Evolutionary conservation across 768 basidiomycete species (phyloP).

Genomic region (Clitopilus passeckerianus): DNA sequence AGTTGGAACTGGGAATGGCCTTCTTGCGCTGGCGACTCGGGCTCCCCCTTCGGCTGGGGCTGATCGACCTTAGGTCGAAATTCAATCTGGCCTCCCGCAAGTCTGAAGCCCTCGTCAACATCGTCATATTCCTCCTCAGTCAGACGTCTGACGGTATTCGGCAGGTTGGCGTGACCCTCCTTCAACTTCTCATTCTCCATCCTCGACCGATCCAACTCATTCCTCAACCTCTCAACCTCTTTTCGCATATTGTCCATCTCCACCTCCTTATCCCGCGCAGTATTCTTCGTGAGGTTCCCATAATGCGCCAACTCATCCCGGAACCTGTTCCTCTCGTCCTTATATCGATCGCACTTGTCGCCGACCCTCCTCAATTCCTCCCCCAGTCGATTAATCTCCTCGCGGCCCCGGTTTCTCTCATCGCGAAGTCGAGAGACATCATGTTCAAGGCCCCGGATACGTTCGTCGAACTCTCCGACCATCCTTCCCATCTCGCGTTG

Average conservation of each 20-base stretch:
- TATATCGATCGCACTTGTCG: not conserved
- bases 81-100: not conserved
- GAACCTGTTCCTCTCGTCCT: slow-evolving; percentile 1
- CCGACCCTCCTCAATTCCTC: slow-evolving; percentile 2
- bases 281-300: slow-evolving; percentile 1
- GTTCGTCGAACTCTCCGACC: slow-evolving; percentile 7
- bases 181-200: slow-evolving; percentile 10
- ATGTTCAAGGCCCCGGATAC: slow-evolving; percentile 6
- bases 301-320: slow-evolving; percentile 4
- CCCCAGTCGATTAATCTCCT: slow-evolving; percentile 5
- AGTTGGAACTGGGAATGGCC: not conserved
- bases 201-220: not conserved
- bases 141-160: not conserved
- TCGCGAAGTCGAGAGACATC: not conserved
- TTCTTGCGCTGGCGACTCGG: not conserved
- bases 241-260: slow-evolving; percentile 4
- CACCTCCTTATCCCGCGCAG: not conserved
- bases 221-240: not conserved
- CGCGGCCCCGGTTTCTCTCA: not conserved
- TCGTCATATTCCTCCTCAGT: not conserved
- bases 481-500: slow-evolving; percentile 14
- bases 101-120: not conserved
- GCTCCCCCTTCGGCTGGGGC: not conserved
- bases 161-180: slow-evolving; percentile 4
- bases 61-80: not conserved